These are phyloP conservation scores for Pseudozyma thailandica DNA, from an alignment of 1,284 basidiomycete genomes.

Conservation along the genomic window DNA sequence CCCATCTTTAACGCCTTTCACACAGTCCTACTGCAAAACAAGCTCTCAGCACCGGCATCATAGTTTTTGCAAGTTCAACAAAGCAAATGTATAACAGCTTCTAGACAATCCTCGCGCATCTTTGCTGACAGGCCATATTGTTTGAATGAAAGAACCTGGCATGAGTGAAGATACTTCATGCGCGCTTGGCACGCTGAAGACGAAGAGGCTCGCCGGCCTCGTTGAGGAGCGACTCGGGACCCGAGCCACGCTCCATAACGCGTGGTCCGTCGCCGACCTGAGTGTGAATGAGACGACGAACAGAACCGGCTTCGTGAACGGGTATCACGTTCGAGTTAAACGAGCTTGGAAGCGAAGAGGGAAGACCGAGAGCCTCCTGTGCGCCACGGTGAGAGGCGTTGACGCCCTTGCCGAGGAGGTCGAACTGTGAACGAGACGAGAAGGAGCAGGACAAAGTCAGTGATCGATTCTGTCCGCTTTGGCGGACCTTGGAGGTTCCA, in stretches of 20 bases:
- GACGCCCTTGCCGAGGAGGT: slow-evolving; percentile 58
- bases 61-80: slow-evolving; percentile 9
- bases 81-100: no score
- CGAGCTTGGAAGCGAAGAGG: slow-evolving; percentile 46
- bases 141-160: background rate
- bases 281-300: slow-evolving; percentile 66
- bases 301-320: slow-evolving; percentile 61
- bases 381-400: slow-evolving; percentile 60
- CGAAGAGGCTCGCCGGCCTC: slow-evolving; percentile 59
- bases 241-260: slow-evolving; percentile 54
- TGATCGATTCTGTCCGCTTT: no score
- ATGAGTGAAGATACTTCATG: slow-evolving; percentile 1
- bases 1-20: background rate
- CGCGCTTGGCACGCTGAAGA: slow-evolving; percentile 59
- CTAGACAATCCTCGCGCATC: no score
- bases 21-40: slow-evolving; percentile 47
- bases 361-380: slow-evolving; percentile 44
- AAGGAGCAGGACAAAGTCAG: slow-evolving; percentile 4
- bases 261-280: slow-evolving; percentile 66
- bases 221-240: slow-evolving; percentile 53
- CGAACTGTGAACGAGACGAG: slow-evolving; percentile 34
- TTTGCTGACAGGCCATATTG: background rate
- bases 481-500: no score
- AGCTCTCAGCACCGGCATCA: slow-evolving; percentile 36
- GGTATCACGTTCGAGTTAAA: slow-evolving; percentile 64